Conservation (phyloP, 345 rosid species). For the Jatropha curcas region DNA sequence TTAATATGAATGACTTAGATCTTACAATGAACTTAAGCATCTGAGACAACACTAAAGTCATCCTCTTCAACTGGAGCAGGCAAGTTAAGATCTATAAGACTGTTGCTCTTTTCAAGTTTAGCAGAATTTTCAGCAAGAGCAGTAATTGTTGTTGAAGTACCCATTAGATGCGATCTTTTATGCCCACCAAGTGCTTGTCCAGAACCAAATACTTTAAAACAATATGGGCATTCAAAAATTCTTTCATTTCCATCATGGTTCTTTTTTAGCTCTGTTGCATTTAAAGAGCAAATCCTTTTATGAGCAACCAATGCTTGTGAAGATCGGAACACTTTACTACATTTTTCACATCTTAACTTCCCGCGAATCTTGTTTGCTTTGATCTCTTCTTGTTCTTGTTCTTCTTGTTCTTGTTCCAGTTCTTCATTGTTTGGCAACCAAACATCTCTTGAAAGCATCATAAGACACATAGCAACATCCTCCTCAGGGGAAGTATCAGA, state of each 20-base stretch:
- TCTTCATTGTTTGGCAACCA: slow-evolving; percentile 14
- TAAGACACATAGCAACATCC: slow-evolving; percentile 31
- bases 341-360: slow-evolving; percentile 33
- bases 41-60: slow-evolving; percentile 34
- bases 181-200: slow-evolving; percentile 45
- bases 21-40: slow-evolving; percentile 24
- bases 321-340: slow-evolving; percentile 31
- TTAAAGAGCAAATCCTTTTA: slow-evolving; percentile 27
- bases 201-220: slow-evolving; percentile 33
- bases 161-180: slow-evolving; percentile 31
- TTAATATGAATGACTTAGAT: slow-evolving; percentile 10
- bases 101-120: slow-evolving; percentile 8
- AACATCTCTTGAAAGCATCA: slow-evolving; percentile 35
- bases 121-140: slow-evolving; percentile 2
- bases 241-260: not conserved
- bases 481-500: slow-evolving; percentile 36
- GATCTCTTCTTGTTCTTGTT: slow-evolving; percentile 15
- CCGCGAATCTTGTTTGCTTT: slow-evolving; percentile 20
- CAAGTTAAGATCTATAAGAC: slow-evolving; percentile 37
- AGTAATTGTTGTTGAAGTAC: not conserved
- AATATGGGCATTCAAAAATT: slow-evolving; percentile 34
- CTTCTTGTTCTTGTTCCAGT: not conserved
- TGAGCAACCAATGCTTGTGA: slow-evolving; percentile 26
- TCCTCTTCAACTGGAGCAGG: slow-evolving; percentile 40
- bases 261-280: slow-evolving; percentile 15